These are phyloP conservation scores for Protomyces lactucae-debilis DNA, from an alignment of 1,139 yeast genomes.

Conservation along the genomic window DNA sequence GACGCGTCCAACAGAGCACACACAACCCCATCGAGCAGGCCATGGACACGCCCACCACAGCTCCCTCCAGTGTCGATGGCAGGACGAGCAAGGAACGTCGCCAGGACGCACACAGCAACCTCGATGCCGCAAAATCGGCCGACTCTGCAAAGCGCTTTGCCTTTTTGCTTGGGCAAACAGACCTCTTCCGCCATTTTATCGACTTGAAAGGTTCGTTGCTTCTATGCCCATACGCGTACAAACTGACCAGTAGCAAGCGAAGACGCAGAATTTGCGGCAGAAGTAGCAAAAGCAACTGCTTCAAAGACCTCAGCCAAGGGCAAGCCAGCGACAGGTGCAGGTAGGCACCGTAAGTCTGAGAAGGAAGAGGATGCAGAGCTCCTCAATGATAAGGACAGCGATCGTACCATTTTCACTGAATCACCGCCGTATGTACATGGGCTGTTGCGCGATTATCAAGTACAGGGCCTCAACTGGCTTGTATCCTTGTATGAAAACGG, in stretches of 20 bases:
- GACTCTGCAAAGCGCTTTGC: conserved; percentile 78
- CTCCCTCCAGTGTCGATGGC: conserved; percentile 15
- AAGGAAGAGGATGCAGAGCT: conserved; percentile 91
- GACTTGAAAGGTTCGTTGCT: conserved; percentile 64
- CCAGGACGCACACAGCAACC: conserved; percentile 14
- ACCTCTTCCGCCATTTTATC: conserved; percentile 77
- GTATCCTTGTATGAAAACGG: conserved; percentile 97
- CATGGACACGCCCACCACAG: conserved; percentile 8
- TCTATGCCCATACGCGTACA: neutral
- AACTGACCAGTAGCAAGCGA: conserved; percentile 33
- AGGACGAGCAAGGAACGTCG: conserved; percentile 13
- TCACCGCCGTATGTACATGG: conserved; percentile 73
- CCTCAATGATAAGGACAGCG: conserved; percentile 54
- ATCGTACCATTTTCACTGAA: conserved; percentile 63
- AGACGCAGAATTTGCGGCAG: conserved; percentile 59
- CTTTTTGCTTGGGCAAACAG: conserved; percentile 71
- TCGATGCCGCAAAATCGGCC: conserved; percentile 36
- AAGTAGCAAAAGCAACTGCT: conserved; percentile 54
- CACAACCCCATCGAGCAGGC: neutral
- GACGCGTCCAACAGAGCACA: too few relatives aligned
- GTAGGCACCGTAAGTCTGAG: conserved; percentile 38
- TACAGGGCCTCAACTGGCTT: conserved; percentile 95
- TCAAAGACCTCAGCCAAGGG: conserved; percentile 30
- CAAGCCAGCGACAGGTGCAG: conserved; percentile 36
- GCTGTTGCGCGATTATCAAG: conserved; percentile 88